Evolutionary conservation across 129 eudicot species (phyloP).

Genomic region (Helianthus tuberosus): DNA sequence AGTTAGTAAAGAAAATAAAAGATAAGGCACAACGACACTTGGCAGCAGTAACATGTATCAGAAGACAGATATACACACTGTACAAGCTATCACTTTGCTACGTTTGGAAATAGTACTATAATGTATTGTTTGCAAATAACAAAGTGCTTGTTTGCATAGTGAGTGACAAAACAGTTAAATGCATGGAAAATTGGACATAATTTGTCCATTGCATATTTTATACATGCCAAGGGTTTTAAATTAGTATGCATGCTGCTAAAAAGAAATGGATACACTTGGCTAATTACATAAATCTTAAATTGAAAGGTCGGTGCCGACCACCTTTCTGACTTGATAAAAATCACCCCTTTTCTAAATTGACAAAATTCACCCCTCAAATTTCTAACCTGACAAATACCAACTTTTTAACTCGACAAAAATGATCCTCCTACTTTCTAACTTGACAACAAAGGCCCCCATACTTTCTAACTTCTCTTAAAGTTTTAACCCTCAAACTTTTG

Average conservation of each 20-base stretch:
- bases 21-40: constrained; percentile 8
- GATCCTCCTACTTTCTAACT: no score
- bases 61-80: neutral
- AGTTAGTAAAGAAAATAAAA: constrained; percentile 12
- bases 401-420: no score
- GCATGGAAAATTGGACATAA: no score
- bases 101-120: neutral
- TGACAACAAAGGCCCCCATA: no score
- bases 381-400: no score
- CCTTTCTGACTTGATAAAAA: neutral
- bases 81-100: constrained; percentile 15
- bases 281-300: no score
- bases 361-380: no score
- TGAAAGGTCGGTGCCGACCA: no score
- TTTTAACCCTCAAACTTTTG: no score
- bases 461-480: no score
- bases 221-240: neutral
- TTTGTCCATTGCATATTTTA: no score
- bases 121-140: constrained; percentile 8
- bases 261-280: constrained; percentile 6
- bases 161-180: constrained; percentile 2
- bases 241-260: neutral
- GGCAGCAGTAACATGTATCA: neutral
- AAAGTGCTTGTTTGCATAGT: neutral
- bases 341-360: neutral